Percentiles rank a stretch among this genome's conserved stretches.
Evolutionary conservation across 2,329 filamentous ascomycete species (phyloP).

Genomic region (Penicillium sp.): DNA sequence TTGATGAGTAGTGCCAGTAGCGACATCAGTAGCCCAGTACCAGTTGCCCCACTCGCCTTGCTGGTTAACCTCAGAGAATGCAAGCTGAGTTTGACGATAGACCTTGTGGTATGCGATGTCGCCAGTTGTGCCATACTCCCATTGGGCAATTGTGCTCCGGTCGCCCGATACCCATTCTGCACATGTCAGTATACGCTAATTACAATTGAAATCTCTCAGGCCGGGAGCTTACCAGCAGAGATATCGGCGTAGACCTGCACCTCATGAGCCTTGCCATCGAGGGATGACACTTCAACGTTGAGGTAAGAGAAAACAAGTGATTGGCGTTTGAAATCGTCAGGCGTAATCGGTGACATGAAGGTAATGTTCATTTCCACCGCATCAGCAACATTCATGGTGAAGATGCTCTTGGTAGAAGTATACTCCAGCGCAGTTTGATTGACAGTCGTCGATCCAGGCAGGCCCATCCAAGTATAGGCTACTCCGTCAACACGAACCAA

Average conservation of each 20-base stretch:
- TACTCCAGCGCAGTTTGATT: conserved; percentile 67
- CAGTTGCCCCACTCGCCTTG: conserved; percentile 56
- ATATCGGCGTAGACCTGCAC: conserved; percentile 74
- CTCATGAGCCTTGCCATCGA: conserved; percentile 62
- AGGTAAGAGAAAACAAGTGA: conserved; percentile 72
- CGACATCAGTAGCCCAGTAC: conserved; percentile 53
- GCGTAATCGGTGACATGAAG: conserved; percentile 70
- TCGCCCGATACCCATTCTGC: conserved; percentile 73
- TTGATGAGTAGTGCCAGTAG: conserved; percentile 45
- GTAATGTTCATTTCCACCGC: conserved; percentile 65
- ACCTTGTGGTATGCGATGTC: conserved; percentile 63
- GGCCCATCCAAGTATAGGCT: conserved; percentile 68
- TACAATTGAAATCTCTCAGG: not conserved
- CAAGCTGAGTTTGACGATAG: conserved; percentile 48
- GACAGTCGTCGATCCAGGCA: conserved; percentile 46
- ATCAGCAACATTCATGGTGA: conserved; percentile 64
- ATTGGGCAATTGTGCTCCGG: conserved; percentile 55
- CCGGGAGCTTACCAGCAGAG: conserved; percentile 57
- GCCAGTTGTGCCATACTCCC: conserved; percentile 57
- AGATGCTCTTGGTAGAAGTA: conserved; percentile 70
- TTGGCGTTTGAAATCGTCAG: conserved; percentile 65
- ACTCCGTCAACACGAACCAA: conserved; percentile 67
- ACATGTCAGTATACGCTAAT: conserved; percentile 9
- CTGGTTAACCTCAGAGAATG: conserved; percentile 50
- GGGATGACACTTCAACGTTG: conserved; percentile 60